Evolutionary conservation across 192 early-diverging fungal species (phyloP).

Genomic region (Coemansia sp.): DNA sequence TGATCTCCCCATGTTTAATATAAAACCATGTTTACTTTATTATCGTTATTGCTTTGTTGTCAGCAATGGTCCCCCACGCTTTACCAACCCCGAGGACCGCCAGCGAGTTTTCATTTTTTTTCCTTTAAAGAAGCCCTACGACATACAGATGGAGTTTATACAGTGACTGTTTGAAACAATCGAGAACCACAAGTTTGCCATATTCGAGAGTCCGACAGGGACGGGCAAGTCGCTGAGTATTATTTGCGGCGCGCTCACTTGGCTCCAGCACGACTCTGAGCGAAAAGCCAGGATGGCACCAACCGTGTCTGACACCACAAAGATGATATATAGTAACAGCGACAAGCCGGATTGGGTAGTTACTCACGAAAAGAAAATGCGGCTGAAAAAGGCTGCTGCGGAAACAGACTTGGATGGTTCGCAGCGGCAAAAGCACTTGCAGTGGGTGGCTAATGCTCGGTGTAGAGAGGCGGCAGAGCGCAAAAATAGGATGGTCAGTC

Average conservation of each 20-base stretch:
- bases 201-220: slow-evolving; percentile 92
- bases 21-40: no score
- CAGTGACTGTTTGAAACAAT: slow-evolving; percentile 64
- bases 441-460: slow-evolving; percentile 31
- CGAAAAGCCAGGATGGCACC: background rate
- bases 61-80: background rate
- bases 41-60: background rate
- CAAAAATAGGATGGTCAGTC: background rate
- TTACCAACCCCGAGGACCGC: slow-evolving; percentile 22
- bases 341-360: background rate
- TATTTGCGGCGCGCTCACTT: slow-evolving; percentile 79
- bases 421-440: slow-evolving; percentile 17
- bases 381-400: slow-evolving; percentile 2
- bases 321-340: background rate
- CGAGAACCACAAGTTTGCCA: slow-evolving; percentile 64
- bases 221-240: slow-evolving; percentile 91
- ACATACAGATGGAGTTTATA: slow-evolving; percentile 80
- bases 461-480: slow-evolving; percentile 20
- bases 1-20: no score
- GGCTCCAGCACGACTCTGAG: slow-evolving; percentile 64
- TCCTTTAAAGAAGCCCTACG: slow-evolving; percentile 65
- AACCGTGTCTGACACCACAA: background rate
- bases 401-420: background rate
- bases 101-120: slow-evolving; percentile 53
- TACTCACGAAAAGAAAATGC: background rate